Conservation (phyloP, 164 flowering plant genomes). For the Protea cynaroides region DNA sequence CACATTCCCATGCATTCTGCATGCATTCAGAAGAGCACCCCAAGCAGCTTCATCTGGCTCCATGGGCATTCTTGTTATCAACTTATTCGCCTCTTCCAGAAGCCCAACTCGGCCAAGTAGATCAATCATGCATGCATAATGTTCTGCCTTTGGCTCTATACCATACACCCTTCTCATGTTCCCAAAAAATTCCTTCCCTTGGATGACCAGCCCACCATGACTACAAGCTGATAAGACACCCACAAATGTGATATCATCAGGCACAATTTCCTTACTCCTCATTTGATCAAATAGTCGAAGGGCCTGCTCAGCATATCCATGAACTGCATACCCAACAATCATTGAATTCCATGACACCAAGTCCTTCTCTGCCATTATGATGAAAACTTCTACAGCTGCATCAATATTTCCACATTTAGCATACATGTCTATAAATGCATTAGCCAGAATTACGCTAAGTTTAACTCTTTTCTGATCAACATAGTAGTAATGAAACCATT, state of each 20-base stretch:
- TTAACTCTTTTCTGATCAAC: slow-evolving; percentile 23
- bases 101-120: slow-evolving; percentile 43
- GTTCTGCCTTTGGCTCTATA: slow-evolving; percentile 41
- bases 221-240: slow-evolving; percentile 52
- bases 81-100: slow-evolving; percentile 37
- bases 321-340: slow-evolving; percentile 41
- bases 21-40: slow-evolving; percentile 60
- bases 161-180: slow-evolving; percentile 25
- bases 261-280: slow-evolving; percentile 22
- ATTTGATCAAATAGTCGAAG: slow-evolving; percentile 35
- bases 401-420: slow-evolving; percentile 52
- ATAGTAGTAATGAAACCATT: slow-evolving; percentile 39
- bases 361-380: slow-evolving; percentile 28
- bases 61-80: slow-evolving; percentile 45
- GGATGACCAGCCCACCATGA: slow-evolving; percentile 37
- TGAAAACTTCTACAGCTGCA: slow-evolving; percentile 29
- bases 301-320: slow-evolving; percentile 39
- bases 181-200: slow-evolving; percentile 32
- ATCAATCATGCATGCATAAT: slow-evolving; percentile 52
- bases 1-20: slow-evolving; percentile 40
- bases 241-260: slow-evolving; percentile 46
- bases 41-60: slow-evolving; percentile 45
- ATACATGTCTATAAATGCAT: slow-evolving; percentile 57
- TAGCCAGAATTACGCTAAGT: slow-evolving; percentile 28
- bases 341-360: slow-evolving; percentile 56